Evolutionary conservation across 2,329 filamentous ascomycete genomes (phyloP).

Genomic region (Trichoderma sp.): DNA sequence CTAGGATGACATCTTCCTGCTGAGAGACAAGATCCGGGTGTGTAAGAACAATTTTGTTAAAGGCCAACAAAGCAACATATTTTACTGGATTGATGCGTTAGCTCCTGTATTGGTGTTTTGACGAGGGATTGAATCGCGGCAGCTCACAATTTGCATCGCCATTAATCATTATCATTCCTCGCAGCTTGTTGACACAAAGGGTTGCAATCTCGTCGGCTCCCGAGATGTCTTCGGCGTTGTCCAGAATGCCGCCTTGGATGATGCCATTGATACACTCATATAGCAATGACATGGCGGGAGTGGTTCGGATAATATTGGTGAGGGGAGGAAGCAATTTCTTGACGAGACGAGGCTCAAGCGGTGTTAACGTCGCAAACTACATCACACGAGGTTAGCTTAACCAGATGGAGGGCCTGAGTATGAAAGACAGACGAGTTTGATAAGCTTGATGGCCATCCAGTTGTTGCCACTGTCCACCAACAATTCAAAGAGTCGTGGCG

Average conservation of each 20-base stretch:
- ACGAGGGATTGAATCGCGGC: not conserved
- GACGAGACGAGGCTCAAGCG: constrained; percentile 84
- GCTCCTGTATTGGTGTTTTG: not conserved
- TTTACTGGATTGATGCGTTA: constrained; percentile 60
- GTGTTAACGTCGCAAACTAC: constrained; percentile 90
- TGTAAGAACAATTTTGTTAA: constrained; percentile 88
- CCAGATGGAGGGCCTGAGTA: constrained; percentile 50
- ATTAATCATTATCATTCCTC: constrained; percentile 91
- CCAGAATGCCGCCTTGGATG: constrained; percentile 91
- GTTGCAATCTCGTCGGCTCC: constrained; percentile 90
- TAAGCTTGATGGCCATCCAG: constrained; percentile 99
- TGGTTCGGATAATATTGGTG: constrained; percentile 90
- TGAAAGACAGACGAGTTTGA: constrained; percentile 71
- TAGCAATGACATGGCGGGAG: constrained; percentile 93
- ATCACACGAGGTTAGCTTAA: constrained; percentile 47
- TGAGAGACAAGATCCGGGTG: constrained; percentile 85
- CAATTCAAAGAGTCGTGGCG: constrained; percentile 86
- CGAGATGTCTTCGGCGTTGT: constrained; percentile 71
- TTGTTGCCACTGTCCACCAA: constrained; percentile 92
- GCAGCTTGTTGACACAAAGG: constrained; percentile 86
- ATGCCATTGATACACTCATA: constrained; percentile 99
- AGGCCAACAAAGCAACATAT: constrained; percentile 92
- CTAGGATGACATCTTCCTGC: constrained; percentile 93
- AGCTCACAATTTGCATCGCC: constrained; percentile 85
- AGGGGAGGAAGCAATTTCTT: constrained; percentile 88